A percentile compares a stretch with the other conserved stretches of the same genome.
These are phyloP conservation scores for Nemania sp. DNA, from an alignment of 2,329 filamentous ascomycete species.

Conservation along the genomic window DNA sequence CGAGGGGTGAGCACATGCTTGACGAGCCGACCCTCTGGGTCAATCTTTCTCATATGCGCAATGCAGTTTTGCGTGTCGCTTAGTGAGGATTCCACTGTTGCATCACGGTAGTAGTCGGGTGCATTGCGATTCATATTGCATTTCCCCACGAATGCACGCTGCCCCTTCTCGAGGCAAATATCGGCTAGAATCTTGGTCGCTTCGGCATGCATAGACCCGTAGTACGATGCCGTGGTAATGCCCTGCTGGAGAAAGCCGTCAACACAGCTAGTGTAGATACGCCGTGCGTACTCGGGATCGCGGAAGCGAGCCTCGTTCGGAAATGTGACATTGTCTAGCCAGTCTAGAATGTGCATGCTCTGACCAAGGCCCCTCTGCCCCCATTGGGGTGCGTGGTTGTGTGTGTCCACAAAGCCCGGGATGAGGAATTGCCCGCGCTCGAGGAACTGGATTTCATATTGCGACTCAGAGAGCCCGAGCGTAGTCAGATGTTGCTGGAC, in stretches of 20 bases:
- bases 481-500: slow-evolving; percentile 36
- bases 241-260: slow-evolving; percentile 71
- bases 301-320: slow-evolving; percentile 71
- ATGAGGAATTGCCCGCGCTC: slow-evolving; percentile 64
- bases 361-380: slow-evolving; percentile 62
- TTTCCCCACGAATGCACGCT: slow-evolving; percentile 71
- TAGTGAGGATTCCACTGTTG: slow-evolving; percentile 60
- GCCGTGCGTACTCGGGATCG: slow-evolving; percentile 64
- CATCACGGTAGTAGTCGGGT: slow-evolving; percentile 66
- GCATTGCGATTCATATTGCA: slow-evolving; percentile 71
- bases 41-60: slow-evolving; percentile 58
- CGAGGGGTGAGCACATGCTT: slow-evolving; percentile 67
- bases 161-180: slow-evolving; percentile 63
- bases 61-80: slow-evolving; percentile 63
- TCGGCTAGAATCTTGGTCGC: slow-evolving; percentile 70
- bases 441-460: slow-evolving; percentile 50
- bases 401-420: slow-evolving; percentile 73
- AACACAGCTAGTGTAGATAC: slow-evolving; percentile 65
- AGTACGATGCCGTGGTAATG: slow-evolving; percentile 72
- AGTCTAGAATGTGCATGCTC: slow-evolving; percentile 68
- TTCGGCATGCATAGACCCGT: slow-evolving; percentile 66
- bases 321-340: slow-evolving; percentile 74
- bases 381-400: slow-evolving; percentile 74
- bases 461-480: slow-evolving; percentile 28
- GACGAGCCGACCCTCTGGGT: slow-evolving; percentile 59